phyloP scores from a whole-genome alignment of 495 filamentous ascomycete species.

The Glarea lozoyensis region DNA sequence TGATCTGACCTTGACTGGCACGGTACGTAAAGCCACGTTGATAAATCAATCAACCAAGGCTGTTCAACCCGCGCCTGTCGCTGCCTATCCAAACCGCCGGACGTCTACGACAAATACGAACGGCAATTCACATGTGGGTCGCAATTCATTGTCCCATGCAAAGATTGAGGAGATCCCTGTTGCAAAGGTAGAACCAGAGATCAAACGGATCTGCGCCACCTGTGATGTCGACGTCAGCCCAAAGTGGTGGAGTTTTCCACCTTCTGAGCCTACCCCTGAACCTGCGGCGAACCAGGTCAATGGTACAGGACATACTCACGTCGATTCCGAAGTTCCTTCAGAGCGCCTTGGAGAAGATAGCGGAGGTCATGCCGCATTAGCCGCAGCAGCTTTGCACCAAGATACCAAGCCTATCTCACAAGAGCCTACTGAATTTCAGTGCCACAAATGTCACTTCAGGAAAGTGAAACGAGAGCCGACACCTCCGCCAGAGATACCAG shows the following conservation, averaged over 20 bases:
- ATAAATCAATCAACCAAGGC: conserved; percentile 19
- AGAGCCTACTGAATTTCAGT: conserved; percentile 29
- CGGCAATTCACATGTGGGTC: neutral
- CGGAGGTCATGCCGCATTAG: conserved; percentile 38
- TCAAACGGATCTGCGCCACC: conserved; percentile 32
- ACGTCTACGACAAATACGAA: conserved; percentile 14
- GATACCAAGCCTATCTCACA: conserved; percentile 1
- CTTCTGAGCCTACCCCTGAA: neutral
- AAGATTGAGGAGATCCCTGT: conserved; percentile 24
- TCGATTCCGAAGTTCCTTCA: conserved; percentile 27
- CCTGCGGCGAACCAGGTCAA: conserved; percentile 24
- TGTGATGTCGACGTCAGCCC: conserved; percentile 53
- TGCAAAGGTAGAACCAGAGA: neutral
- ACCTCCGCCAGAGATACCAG: conserved; percentile 24
- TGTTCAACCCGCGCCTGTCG: conserved; percentile 3
- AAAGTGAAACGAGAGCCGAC: conserved; percentile 30
- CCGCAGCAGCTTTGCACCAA: conserved; percentile 24
- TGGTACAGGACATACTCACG: conserved; percentile 29
- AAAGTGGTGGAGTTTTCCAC: conserved; percentile 43
- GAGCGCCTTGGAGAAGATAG: conserved; percentile 31
- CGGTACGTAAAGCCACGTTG: conserved; percentile 67
- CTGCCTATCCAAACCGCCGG: conserved; percentile 12
- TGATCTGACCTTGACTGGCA: conserved; percentile 80
- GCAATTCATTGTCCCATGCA: conserved; percentile 22
- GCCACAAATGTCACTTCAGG: conserved; percentile 43